phyloP scores from a whole-genome alignment of 352 stramenopile genomes.

The Pythium insidiosum region DNA sequence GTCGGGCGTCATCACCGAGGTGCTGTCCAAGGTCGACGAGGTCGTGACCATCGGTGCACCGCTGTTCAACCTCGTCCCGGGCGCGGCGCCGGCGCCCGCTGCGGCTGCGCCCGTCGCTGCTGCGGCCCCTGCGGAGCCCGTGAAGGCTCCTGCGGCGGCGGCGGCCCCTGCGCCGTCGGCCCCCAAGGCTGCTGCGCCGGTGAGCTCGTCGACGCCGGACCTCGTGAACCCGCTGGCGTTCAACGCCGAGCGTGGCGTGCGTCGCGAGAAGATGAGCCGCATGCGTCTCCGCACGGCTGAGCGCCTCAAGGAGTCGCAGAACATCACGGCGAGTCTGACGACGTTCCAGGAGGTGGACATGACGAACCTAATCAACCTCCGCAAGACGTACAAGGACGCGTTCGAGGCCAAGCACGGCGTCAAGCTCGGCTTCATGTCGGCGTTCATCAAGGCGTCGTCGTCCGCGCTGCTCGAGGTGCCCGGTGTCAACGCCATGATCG shows the following conservation, averaged over 20 bases:
- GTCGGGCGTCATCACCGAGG: conserved; percentile 84
- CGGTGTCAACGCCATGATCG: conserved; percentile 97
- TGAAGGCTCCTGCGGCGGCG: conserved; percentile 12
- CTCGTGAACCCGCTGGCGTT: conserved; percentile 64
- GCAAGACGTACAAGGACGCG: conserved; percentile 93
- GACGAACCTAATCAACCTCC: conserved; percentile 93
- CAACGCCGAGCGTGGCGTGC: conserved; percentile 36
- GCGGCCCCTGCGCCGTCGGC: conserved; percentile 14
- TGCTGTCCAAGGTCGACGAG: conserved; percentile 91
- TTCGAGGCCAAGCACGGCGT: conserved; percentile 98
- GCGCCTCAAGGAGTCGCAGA: conserved; percentile 97
- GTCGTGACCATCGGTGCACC: conserved; percentile 92
- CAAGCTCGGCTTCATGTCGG: conserved; percentile 99
- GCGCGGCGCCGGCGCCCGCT: conserved; percentile 29
- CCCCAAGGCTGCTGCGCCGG: conserved; percentile 11
- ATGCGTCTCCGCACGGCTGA: conserved; percentile 97
- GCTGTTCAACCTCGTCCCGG: conserved; percentile 87
- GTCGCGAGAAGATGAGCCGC: conserved; percentile 97
- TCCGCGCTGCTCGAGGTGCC: conserved; percentile 91
- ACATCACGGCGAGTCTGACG: conserved; percentile 96
- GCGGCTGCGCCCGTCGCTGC: conserved; percentile 11
- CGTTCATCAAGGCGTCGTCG: conserved; percentile 96
- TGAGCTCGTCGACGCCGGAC: conserved; percentile 34
- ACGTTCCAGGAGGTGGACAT: conserved; percentile 99
- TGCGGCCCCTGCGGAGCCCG: conserved; percentile 12